A percentile compares a stretch with the other conserved stretches of the same genome.
phyloP scores from a whole-genome alignment of 2,329 filamentous ascomycete species.

The Blastomyces parvus region DNA sequence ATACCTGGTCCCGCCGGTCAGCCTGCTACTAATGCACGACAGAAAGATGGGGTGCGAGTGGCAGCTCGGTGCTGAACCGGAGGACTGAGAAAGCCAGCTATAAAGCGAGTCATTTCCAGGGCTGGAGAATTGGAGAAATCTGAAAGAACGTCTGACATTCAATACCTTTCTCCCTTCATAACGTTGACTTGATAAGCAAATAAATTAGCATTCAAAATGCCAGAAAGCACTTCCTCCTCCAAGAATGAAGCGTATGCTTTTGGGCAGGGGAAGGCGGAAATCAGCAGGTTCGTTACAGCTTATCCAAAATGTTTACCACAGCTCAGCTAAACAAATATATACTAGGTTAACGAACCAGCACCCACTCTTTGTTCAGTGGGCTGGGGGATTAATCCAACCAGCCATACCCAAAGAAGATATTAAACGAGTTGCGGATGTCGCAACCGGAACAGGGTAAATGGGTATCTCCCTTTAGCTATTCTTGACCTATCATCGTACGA shows the following conservation, averaged over 20 bases:
- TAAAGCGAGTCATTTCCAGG: too few relatives aligned
- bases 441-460: not conserved
- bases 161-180: too few relatives aligned
- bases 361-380: not conserved
- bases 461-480: not conserved
- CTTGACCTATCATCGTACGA: too few relatives aligned
- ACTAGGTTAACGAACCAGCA: not conserved
- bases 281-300: not conserved
- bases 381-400: slow-evolving; percentile 1
- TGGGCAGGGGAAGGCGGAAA: not conserved
- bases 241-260: slow-evolving; percentile 1
- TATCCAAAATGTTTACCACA: not conserved
- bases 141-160: too few relatives aligned
- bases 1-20: too few relatives aligned
- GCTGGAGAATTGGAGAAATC: too few relatives aligned
- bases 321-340: not conserved
- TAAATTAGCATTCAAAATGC: not conserved
- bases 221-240: not conserved
- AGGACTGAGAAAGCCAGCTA: too few relatives aligned
- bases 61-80: too few relatives aligned
- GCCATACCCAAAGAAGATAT: not conserved
- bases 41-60: too few relatives aligned
- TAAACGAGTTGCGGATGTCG: slow-evolving; percentile 5
- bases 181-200: not conserved
- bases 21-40: too few relatives aligned